Percentiles rank a stretch among this genome's conserved stretches.
phyloP scores from a whole-genome alignment of 2,329 filamentous ascomycete genomes.

The Fusarium begoniae region DNA sequence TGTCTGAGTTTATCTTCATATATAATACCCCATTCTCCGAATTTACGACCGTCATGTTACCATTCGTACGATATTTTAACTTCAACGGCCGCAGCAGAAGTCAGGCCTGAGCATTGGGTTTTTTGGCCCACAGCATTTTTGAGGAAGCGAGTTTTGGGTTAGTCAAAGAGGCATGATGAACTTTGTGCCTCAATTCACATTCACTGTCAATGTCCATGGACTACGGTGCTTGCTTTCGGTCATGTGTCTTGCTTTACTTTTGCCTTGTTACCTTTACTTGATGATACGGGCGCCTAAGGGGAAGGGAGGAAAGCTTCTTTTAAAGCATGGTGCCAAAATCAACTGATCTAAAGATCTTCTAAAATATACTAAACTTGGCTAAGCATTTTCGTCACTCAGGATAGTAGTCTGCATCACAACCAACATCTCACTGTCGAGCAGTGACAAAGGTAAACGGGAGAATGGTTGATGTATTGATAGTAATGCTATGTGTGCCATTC shows the following conservation, averaged over 20 bases:
- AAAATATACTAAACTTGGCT: neutral
- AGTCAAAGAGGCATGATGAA: neutral
- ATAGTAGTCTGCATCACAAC: neutral
- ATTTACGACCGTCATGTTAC: slow-evolving; percentile 3
- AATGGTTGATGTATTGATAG: neutral
- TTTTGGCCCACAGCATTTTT: neutral
- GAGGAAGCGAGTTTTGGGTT: neutral
- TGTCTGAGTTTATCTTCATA: slow-evolving; percentile 10
- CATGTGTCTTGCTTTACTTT: neutral
- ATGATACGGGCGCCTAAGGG: neutral
- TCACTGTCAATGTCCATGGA: neutral
- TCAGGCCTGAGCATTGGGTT: slow-evolving; percentile 7
- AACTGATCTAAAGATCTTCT: neutral
- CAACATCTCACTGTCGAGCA: too few relatives aligned
- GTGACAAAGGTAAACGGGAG: neutral
- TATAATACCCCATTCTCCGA: neutral
- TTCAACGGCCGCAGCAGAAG: slow-evolving; percentile 27
- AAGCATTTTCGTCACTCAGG: neutral
- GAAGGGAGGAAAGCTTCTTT: neutral
- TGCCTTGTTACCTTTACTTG: neutral
- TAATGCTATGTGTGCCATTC: neutral
- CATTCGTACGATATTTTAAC: neutral
- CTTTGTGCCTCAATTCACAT: neutral
- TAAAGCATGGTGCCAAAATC: neutral
- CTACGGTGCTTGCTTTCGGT: neutral